Base-by-base conservation (phyloP, 805 yeast genomes). In the Lipomyces kockii region DNA sequence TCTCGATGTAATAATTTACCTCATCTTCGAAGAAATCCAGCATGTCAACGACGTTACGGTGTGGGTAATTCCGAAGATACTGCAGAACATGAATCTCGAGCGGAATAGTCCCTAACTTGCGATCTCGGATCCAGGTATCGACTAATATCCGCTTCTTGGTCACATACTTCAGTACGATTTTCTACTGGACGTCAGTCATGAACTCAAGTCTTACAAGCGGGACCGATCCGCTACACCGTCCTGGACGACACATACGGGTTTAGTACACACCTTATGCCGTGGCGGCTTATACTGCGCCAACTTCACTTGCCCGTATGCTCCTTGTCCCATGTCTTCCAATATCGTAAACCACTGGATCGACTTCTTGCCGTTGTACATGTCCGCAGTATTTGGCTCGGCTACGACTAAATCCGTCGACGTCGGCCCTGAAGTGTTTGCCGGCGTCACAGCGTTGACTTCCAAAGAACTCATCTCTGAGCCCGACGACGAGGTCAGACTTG, bases 71-170 rank as follows among this genome's bases (percentile, higher is more conserved):
- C 37, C 69, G 76, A 67, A 94, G 80, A n/a, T 88, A 87, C 37
- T 94, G 88, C 91, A 95, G 88, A 58, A 95, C 88, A 77, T 92
- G 97, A 71, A 95, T 95, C 78, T 95, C 99, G n/a, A 94, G 88
- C 1, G 98, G 98, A 49, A 95, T 89, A 0, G 97, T 93, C 5
- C 99, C 99, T 54, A 95, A 80, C 68, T 85, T 85, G 32, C 97
- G 85, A 78, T 95, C 98, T 64, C 98, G 83, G 2, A 92, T 97
- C 99, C 99, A 95, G 0, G 98, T 92, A 77, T 95, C 99, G 11
- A 95, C 97, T 74, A 95, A 81, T 74, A 95, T 95, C 66, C 97
- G 84, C 73, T 92, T 97, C 75, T 95, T 95, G 76, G 91, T 90
- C 60, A 95, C 95, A 73, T 96, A 87, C 78, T 95, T 95, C 66